Evolutionary conservation across 2,329 filamentous ascomycete genomes (phyloP), one percentile per base, ranked within the genome.

Genomic region (Leptographium lundbergii): DNA sequence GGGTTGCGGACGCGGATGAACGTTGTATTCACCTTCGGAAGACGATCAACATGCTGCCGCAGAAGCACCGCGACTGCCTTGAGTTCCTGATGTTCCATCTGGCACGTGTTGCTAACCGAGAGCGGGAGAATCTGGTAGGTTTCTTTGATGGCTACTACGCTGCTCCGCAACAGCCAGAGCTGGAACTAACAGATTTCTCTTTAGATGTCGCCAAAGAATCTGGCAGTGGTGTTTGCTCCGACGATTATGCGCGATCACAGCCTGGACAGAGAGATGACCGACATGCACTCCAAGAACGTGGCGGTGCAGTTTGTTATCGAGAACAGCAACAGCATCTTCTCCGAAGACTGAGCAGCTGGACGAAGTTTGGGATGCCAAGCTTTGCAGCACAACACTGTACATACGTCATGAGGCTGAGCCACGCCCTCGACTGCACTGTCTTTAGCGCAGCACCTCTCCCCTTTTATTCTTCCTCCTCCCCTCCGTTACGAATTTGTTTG

Each of bases 81-180:
- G 91, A 96, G 70, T 96, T 95, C 70, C 78, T 99, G 62, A 86
- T 97, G 70, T 94, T 95, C 77, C 94, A 99, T 75, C 80, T 99
- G 66, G 87, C 86, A 65, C 84, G 91, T 61, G 92, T 99, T 47
- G 88, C 95, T 60, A 79, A 85, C 65, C 84, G 88, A 63, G 88
- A 95, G 69, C 81, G 81, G 47, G 88, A 95, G 70, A 97, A 97
- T 69, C 72, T 96, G 71, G 86, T 89, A 77, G 66, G 84, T 32
- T 57, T 45, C 17, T 0, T 36, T 17, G 32, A 51, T 4, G 14
- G 19, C 7, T 48, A 22, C 13, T 27, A 14, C 17, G 25, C 47
- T 51, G 5, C n/a, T 5, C 39, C 5, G 1, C 32, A 29, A 19
- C 5, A 24, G 42, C 42, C 42, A 19, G 11, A 32, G 6, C 19